Conservation (phyloP, 345 rosid genomes). For the Clausena lansium region DNA sequence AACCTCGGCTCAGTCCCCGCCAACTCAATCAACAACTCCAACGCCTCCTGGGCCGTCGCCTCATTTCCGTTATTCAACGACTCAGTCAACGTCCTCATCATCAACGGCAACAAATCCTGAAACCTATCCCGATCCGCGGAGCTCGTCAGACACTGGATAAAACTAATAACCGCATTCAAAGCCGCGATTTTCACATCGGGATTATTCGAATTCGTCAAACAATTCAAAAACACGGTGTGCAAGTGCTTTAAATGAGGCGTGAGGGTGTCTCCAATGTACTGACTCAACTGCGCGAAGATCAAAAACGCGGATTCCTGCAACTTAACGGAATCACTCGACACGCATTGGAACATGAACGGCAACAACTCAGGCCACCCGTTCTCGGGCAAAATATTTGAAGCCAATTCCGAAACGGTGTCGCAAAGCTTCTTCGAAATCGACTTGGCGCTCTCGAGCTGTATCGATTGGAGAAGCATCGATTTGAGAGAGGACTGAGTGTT, state of each 20-base stretch:
- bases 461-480: constrained; percentile 61
- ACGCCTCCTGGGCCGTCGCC: constrained; percentile 93
- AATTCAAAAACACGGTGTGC: constrained; percentile 79
- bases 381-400: constrained; percentile 77
- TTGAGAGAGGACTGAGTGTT: constrained; percentile 81
- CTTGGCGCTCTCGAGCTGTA: constrained; percentile 77
- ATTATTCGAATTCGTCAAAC: constrained; percentile 49
- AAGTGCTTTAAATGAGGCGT: constrained; percentile 77
- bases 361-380: constrained; percentile 96
- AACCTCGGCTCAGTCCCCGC: constrained; percentile 96
- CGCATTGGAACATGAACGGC: constrained; percentile 95
- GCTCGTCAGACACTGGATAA: constrained; percentile 75
- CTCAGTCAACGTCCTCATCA: constrained; percentile 92
- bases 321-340: constrained; percentile 69
- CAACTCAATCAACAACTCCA: constrained; percentile 90
- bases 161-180: constrained; percentile 86
- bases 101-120: constrained; percentile 90
- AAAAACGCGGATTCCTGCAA: constrained; percentile 92
- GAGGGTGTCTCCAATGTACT: constrained; percentile 81
- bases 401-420: constrained; percentile 94
- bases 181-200: constrained; percentile 94
- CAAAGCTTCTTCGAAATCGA: constrained; percentile 85
- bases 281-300: constrained; percentile 87
- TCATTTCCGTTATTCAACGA: constrained; percentile 86
- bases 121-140: constrained; percentile 87